A percentile compares a stretch with the other conserved stretches of the same genome.
These are phyloP conservation scores for Fusarium hainanense DNA, from an alignment of 2,329 filamentous ascomycete species.

Conservation along the genomic window DNA sequence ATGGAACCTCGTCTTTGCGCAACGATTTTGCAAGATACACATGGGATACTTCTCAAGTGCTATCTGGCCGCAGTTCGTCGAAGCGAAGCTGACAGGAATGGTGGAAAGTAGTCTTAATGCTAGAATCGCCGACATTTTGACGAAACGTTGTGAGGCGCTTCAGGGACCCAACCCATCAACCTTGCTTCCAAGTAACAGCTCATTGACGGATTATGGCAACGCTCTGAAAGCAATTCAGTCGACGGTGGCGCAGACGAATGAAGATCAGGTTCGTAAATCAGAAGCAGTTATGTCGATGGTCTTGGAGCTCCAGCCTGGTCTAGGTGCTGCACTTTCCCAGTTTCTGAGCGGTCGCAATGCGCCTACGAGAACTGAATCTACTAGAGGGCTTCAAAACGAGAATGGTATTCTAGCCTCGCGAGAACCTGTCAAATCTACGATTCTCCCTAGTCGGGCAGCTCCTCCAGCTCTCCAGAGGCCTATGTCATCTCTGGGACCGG, in stretches of 20 bases:
- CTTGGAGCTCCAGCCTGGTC: constrained; percentile 16
- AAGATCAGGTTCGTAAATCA: constrained; percentile 3
- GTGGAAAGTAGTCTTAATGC: background rate
- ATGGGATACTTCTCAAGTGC: background rate
- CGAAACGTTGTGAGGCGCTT: constrained; percentile 14
- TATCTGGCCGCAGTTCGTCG: background rate
- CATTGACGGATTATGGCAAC: background rate
- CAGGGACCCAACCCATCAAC: background rate
- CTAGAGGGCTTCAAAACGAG: too few species aligned
- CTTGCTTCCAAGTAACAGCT: background rate
- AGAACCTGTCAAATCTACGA: background rate
- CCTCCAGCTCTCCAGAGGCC: background rate
- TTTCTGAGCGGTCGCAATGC: background rate
- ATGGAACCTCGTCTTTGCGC: constrained; percentile 33
- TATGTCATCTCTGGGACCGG: background rate
- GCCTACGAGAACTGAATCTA: too few species aligned
- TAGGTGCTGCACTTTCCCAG: background rate
- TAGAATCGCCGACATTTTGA: background rate
- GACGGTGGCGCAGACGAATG: background rate
- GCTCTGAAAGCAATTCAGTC: background rate
- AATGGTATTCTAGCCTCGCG: too few species aligned
- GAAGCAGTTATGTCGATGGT: constrained; percentile 33
- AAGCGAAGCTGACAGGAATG: background rate
- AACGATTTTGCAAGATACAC: constrained; percentile 14
- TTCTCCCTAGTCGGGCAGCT: too few species aligned